phyloP scores from a whole-genome alignment of 1,284 basidiomycete genomes.

The Moesziomyces sp. region DNA sequence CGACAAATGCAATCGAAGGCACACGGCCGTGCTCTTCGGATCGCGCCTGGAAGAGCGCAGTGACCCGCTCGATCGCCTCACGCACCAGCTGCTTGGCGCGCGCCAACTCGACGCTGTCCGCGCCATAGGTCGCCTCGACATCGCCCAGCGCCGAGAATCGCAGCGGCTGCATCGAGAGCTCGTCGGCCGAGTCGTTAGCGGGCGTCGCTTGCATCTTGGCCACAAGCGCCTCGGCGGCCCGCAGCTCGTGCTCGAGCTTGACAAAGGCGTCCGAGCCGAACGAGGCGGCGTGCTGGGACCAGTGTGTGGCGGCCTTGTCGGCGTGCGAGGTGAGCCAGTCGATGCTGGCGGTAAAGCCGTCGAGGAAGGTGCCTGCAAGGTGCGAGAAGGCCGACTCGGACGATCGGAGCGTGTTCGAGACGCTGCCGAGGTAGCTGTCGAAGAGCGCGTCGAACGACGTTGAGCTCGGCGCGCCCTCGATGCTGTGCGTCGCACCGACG shows the following conservation, averaged over 20 bases:
- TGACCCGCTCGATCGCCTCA: slow-evolving; percentile 24
- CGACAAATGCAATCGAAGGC: slow-evolving; percentile 41
- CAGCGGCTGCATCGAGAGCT: slow-evolving; percentile 42
- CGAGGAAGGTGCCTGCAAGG: slow-evolving; percentile 29
- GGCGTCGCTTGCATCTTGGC: slow-evolving; percentile 14
- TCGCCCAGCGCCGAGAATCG: slow-evolving; percentile 48
- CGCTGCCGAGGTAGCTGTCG: slow-evolving; percentile 30
- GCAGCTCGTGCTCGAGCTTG: slow-evolving; percentile 38
- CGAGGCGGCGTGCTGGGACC: slow-evolving; percentile 30
- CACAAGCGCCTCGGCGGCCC: slow-evolving; percentile 29
- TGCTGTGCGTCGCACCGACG: slow-evolving; percentile 39
- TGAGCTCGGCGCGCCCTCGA: slow-evolving; percentile 24
- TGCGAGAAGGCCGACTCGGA: slow-evolving; percentile 37
- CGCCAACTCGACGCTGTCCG: slow-evolving; percentile 26
- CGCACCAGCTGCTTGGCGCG: slow-evolving; percentile 30
- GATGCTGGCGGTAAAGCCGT: slow-evolving; percentile 33
- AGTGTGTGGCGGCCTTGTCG: slow-evolving; percentile 7
- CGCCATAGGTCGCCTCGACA: slow-evolving; percentile 39
- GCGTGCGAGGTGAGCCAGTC: slow-evolving; percentile 35
- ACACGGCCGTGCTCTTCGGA: slow-evolving; percentile 30
- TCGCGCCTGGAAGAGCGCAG: slow-evolving; percentile 20
- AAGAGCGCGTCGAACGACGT: slow-evolving; percentile 49
- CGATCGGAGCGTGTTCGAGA: slow-evolving; percentile 25
- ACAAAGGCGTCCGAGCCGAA: slow-evolving; percentile 34
- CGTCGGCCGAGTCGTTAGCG: slow-evolving; percentile 1